phyloP scores from a whole-genome alignment of 306 rosid species.

The Prunus salicina region DNA sequence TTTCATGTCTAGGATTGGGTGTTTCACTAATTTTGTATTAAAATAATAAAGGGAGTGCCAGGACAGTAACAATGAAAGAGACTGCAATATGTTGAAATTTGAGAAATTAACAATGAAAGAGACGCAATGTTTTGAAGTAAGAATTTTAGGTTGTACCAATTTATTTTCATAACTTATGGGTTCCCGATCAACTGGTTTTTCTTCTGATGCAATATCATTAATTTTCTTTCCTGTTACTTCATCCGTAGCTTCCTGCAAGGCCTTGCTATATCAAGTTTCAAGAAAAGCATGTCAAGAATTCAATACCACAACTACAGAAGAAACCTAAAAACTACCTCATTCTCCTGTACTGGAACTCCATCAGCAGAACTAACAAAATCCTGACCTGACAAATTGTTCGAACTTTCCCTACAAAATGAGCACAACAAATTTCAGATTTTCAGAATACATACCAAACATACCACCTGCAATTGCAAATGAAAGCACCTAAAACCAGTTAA shows the following conservation, averaged over 20 bases:
- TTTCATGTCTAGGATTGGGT: no score
- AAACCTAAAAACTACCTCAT: constrained; percentile 45
- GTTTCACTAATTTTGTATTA: background rate
- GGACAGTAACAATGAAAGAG: constrained; percentile 11
- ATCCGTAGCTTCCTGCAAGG: constrained; percentile 53
- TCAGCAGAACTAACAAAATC: constrained; percentile 46
- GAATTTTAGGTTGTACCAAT: constrained; percentile 44
- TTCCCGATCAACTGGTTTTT: constrained; percentile 66
- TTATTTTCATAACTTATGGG: constrained; percentile 61
- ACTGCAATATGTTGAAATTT: background rate
- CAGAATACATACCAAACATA: background rate
- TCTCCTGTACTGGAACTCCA: constrained; percentile 44
- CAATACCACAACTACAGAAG: constrained; percentile 15
- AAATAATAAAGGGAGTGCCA: constrained; percentile 12
- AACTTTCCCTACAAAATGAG: constrained; percentile 46
- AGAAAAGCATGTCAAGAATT: constrained; percentile 24
- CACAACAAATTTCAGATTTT: constrained; percentile 15
- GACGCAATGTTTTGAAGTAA: background rate
- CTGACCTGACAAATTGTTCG: constrained; percentile 35
- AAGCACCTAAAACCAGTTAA: constrained; percentile 18
- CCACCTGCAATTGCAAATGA: background rate
- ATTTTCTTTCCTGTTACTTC: constrained; percentile 45
- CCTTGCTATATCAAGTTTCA: constrained; percentile 29
- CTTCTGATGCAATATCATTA: constrained; percentile 51
- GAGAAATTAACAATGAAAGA: background rate